These are phyloP conservation scores for Scedosporium boydii DNA, from an alignment of 2,329 filamentous ascomycete genomes.

Conservation along the genomic window DNA sequence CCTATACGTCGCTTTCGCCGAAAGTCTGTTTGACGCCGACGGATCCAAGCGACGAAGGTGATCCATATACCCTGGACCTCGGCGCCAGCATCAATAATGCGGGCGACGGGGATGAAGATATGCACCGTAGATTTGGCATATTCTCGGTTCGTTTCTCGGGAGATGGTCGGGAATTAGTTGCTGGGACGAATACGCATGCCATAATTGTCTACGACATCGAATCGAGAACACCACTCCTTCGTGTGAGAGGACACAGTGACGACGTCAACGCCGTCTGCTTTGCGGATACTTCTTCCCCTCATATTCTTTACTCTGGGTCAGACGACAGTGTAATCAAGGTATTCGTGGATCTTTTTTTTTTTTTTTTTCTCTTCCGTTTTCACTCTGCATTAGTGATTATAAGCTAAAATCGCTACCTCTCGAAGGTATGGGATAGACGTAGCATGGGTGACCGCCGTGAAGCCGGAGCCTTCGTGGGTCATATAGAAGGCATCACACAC, in stretches of 20 bases:
- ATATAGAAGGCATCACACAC: constrained; percentile 58
- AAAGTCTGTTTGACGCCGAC: constrained; percentile 81
- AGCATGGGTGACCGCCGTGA: constrained; percentile 78
- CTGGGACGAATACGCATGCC: constrained; percentile 68
- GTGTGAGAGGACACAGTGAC: constrained; percentile 67
- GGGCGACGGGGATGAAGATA: background rate
- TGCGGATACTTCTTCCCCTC: constrained; percentile 76
- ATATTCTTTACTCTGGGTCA: constrained; percentile 91
- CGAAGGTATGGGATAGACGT: constrained; percentile 72
- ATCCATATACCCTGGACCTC: constrained; percentile 73
- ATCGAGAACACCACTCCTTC: constrained; percentile 61
- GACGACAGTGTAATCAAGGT: constrained; percentile 90
- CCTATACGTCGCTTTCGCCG: constrained; percentile 81
- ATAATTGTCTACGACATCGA: constrained; percentile 93
- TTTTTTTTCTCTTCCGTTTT: background rate
- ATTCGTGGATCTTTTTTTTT: background rate
- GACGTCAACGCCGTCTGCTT: constrained; percentile 98
- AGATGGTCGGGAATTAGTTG: constrained; percentile 82
- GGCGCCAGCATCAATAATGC: constrained; percentile 30
- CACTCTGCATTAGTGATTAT: background rate
- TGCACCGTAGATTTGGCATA: constrained; percentile 46
- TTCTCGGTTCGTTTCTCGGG: constrained; percentile 91
- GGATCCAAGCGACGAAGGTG: constrained; percentile 70
- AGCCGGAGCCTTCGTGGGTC: constrained; percentile 56
- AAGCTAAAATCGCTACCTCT: background rate